Conservation (phyloP, 176 grass and related monocot genomes). For the Melocanna baccifera region DNA sequence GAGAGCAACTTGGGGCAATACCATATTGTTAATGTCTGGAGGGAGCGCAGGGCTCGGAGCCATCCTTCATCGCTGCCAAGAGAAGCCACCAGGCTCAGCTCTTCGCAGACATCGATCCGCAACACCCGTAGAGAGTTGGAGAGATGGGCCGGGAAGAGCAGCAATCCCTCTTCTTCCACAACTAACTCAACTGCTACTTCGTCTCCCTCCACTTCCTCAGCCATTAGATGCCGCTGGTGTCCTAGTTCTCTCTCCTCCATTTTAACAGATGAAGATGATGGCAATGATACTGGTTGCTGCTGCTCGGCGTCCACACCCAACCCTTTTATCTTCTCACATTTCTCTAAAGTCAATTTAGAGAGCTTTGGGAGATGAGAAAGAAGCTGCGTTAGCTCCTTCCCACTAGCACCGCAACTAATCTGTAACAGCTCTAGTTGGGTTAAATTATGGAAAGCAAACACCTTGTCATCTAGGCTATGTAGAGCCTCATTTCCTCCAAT, state of each 20-base stretch:
- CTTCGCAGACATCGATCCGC: rapidly evolving
- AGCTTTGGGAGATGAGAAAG: neutral
- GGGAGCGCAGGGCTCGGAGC: neutral
- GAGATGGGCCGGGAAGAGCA: neutral
- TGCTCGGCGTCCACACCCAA: neutral
- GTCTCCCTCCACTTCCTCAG: neutral
- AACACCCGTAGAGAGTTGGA: neutral
- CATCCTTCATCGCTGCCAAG: neutral
- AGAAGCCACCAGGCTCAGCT: neutral
- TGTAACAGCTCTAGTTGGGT: neutral
- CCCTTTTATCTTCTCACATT: neutral
- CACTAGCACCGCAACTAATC: neutral
- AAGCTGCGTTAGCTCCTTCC: neutral
- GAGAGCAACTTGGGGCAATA: neutral
- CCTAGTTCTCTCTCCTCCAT: neutral
- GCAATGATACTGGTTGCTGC: neutral
- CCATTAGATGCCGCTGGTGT: no score
- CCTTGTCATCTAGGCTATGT: neutral
- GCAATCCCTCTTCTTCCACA: neutral
- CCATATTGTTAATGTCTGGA: rapidly evolving
- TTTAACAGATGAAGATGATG: neutral
- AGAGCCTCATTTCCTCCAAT: neutral
- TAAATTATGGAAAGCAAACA: neutral
- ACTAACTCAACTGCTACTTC: neutral
- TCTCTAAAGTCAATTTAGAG: rapidly evolving